Evolutionary conservation across 345 rosid genomes (phyloP).

Genomic region (Bruguiera parviflora): DNA sequence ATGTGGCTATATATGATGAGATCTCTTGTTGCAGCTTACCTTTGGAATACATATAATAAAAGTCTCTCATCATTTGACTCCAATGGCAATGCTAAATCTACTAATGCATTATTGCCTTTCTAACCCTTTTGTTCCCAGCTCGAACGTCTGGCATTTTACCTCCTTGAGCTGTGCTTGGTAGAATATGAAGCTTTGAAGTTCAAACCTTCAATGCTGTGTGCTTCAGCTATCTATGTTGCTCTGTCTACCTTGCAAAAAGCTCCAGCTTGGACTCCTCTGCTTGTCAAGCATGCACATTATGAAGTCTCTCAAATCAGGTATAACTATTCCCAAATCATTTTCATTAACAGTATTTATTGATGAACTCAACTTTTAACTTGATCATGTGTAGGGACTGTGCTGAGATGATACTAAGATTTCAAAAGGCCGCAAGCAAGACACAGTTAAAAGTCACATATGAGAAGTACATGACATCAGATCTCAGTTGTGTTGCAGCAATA

Average conservation of each 20-base stretch:
- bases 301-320: constrained; percentile 66
- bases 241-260: constrained; percentile 57
- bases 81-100: not conserved
- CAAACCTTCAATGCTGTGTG: constrained; percentile 84
- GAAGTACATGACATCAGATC: constrained; percentile 55
- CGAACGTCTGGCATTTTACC: constrained; percentile 82
- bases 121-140: constrained; percentile 40
- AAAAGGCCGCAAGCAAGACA: constrained; percentile 55
- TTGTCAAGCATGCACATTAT: constrained; percentile 58
- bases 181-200: constrained; percentile 71
- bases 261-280: constrained; percentile 79
- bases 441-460: constrained; percentile 66
- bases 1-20: not conserved
- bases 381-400: constrained; percentile 64
- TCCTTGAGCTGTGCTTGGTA: constrained; percentile 75
- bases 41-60: not conserved
- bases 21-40: not conserved
- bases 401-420: constrained; percentile 70
- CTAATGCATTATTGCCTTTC: not conserved
- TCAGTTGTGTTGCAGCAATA: constrained; percentile 52
- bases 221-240: constrained; percentile 81
- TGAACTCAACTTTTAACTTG: not conserved
- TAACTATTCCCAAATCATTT: not conserved
- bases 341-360: not conserved
- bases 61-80: not conserved